Conservation (phyloP, 1,284 basidiomycete species). For the Puccinia novopanici region DNA sequence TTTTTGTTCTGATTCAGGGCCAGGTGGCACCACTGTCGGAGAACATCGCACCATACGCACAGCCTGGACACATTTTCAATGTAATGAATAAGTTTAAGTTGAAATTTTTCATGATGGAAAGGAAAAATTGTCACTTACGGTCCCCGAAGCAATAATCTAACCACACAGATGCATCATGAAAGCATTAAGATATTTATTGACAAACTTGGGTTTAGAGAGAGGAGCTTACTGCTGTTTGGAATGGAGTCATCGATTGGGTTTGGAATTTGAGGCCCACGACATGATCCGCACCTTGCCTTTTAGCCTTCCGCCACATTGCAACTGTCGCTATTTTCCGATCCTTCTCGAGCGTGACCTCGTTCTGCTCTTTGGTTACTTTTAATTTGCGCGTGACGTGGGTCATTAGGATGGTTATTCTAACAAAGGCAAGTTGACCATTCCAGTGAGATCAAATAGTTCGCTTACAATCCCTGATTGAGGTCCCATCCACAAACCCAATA, state of each 20-base stretch:
- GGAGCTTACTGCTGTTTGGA: slow-evolving; percentile 1
- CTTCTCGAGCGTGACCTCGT: not conserved
- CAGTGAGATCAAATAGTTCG: not conserved
- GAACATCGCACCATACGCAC: not conserved
- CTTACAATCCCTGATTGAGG: slow-evolving; percentile 9
- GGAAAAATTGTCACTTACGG: slow-evolving; percentile 4
- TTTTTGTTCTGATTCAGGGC: not conserved
- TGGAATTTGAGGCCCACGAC: slow-evolving; percentile 31
- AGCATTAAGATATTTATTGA: not conserved
- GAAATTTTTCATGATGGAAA: not conserved
- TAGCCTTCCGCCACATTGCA: slow-evolving; percentile 3
- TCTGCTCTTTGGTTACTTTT: slow-evolving; percentile 19
- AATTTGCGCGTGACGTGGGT: not conserved
- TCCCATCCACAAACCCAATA: not conserved
- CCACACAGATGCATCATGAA: not conserved
- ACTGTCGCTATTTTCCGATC: not conserved
- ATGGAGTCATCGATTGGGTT: not conserved
- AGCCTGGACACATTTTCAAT: not conserved
- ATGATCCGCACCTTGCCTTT: slow-evolving; percentile 13
- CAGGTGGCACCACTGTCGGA: not conserved
- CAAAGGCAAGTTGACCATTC: not conserved
- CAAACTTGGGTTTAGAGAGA: not conserved
- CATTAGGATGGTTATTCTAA: not conserved
- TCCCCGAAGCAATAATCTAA: slow-evolving; percentile 18
- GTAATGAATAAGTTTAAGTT: not conserved